Conservation (phyloP, 495 filamentous ascomycete genomes). For the Aspergillus asperescens region DNA sequence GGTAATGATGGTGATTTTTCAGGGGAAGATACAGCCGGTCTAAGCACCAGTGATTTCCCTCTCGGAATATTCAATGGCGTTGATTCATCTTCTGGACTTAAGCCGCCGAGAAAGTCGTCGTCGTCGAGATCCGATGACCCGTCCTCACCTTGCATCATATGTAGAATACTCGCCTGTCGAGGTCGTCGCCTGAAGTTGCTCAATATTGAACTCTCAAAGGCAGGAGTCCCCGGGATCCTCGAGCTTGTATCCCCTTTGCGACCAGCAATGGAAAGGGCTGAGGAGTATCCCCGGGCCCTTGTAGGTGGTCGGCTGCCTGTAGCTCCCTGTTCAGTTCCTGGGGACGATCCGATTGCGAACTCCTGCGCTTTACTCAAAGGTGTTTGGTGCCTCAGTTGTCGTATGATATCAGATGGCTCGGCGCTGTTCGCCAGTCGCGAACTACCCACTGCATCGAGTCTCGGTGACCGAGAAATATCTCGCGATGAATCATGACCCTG, state of each 20-base stretch:
- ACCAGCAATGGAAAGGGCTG: constrained; percentile 39
- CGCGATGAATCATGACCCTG: not conserved
- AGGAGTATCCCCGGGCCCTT: constrained; percentile 45
- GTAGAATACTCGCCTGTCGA: constrained; percentile 63
- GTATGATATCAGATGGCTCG: constrained; percentile 21
- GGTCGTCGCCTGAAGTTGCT: constrained; percentile 60
- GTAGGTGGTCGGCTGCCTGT: constrained; percentile 41
- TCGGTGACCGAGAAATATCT: constrained; percentile 10
- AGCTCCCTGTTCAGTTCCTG: constrained; percentile 28
- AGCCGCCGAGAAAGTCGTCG: constrained; percentile 52
- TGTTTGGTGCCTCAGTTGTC: constrained; percentile 29
- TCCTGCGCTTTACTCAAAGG: constrained; percentile 32
- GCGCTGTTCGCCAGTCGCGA: constrained; percentile 4
- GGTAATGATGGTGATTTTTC: constrained; percentile 19
- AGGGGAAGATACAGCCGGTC: constrained; percentile 20
- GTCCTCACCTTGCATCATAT: constrained; percentile 53
- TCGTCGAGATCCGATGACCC: constrained; percentile 44
- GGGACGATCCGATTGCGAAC: constrained; percentile 40
- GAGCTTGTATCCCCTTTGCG: constrained; percentile 39
- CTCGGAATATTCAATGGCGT: constrained; percentile 52
- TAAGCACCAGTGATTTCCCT: constrained; percentile 28
- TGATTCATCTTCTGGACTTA: constrained; percentile 61
- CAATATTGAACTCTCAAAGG: constrained; percentile 50
- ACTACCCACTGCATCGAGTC: not conserved
- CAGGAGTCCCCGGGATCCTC: constrained; percentile 46